phyloP scores from a whole-genome alignment of 179 eudicot genomes.

The Camellia oleifera region DNA sequence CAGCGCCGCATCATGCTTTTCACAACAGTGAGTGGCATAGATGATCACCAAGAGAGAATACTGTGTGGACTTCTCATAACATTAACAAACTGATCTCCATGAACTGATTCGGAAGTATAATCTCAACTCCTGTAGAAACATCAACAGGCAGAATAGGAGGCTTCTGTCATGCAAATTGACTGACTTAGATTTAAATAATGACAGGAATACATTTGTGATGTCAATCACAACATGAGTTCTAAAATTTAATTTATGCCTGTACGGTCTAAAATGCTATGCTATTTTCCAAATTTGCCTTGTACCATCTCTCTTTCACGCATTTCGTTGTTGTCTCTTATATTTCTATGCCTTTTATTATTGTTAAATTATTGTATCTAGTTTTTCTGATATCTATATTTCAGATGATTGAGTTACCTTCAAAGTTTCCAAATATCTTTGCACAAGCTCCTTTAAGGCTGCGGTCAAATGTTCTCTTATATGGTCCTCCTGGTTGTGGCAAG shows the following conservation, averaged over 20 bases:
- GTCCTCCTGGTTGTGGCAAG: slow-evolving; percentile 99
- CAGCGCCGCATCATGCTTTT: no score
- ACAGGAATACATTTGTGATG: background rate
- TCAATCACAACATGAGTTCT: background rate
- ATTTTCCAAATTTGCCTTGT: background rate
- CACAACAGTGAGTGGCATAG: no score
- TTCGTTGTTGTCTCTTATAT: background rate
- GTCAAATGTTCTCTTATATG: slow-evolving; percentile 90
- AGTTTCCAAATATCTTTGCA: slow-evolving; percentile 74
- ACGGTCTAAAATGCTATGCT: background rate
- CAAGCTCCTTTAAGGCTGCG: slow-evolving; percentile 84
- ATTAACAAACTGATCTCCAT: no score
- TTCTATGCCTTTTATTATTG: background rate
- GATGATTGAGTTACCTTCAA: slow-evolving; percentile 97
- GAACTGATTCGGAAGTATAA: background rate
- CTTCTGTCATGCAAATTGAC: background rate
- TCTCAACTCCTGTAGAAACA: no score
- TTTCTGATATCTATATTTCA: slow-evolving; percentile 25
- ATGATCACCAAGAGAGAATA: no score
- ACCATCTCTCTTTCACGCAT: no score
- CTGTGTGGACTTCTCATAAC: no score
- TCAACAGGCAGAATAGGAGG: background rate
- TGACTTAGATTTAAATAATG: background rate
- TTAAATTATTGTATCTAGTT: background rate
- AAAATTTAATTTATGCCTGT: no score